Evolutionary conservation across 1,139 yeast species (phyloP).

Genomic region (Suhomyces bribrorum): DNA sequence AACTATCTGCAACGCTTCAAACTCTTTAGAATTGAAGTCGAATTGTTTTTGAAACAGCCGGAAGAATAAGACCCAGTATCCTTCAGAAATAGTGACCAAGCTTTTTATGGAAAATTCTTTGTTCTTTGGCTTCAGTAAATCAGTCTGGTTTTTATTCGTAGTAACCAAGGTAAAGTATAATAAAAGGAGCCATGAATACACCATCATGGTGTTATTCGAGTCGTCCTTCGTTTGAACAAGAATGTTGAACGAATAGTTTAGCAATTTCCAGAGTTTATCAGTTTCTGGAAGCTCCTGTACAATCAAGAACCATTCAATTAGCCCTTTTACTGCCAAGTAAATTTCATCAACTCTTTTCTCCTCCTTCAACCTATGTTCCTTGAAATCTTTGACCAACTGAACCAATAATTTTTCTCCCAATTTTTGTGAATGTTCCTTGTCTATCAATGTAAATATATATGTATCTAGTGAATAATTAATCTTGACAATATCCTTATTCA

Average conservation of each 20-base stretch:
- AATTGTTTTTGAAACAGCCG: background rate
- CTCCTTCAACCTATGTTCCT: constrained; percentile 3
- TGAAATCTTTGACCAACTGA: constrained; percentile 9
- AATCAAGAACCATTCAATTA: constrained; percentile 37
- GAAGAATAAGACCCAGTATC: constrained; percentile 17
- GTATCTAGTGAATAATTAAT: constrained; percentile 22
- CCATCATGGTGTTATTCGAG: constrained; percentile 6
- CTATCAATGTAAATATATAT: constrained; percentile 30
- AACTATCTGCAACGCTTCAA: constrained; percentile 20
- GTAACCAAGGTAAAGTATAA: constrained; percentile 20
- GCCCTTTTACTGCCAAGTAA: constrained; percentile 22
- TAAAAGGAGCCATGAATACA: constrained; percentile 28
- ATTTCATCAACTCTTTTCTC: constrained; percentile 15
- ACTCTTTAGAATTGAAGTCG: background rate
- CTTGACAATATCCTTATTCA: constrained; percentile 21
- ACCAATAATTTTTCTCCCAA: constrained; percentile 19
- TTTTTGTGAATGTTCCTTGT: constrained; percentile 21
- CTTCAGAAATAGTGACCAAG: background rate
- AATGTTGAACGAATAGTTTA: constrained; percentile 18
- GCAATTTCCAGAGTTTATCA: constrained; percentile 12
- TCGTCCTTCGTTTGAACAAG: constrained; percentile 6
- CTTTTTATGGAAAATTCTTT: constrained; percentile 1
- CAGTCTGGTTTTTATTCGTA: constrained; percentile 3
- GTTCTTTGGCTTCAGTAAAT: background rate
- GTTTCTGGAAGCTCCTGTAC: constrained; percentile 29